Evolutionary conservation across 2,329 filamentous ascomycete species (phyloP).

Genomic region (Trichoderma hamatum): DNA sequence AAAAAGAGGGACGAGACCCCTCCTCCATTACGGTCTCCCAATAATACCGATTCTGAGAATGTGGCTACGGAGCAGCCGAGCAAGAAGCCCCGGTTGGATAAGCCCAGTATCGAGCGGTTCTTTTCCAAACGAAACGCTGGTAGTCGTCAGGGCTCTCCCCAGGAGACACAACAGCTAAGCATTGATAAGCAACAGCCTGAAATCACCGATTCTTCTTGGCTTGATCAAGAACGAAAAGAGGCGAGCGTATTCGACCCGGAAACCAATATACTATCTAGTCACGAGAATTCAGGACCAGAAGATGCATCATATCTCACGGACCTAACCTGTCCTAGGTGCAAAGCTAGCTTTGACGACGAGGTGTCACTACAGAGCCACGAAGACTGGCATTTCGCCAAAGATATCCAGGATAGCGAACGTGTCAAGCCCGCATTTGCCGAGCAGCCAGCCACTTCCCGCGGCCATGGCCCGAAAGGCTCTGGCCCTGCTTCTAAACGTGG

Average conservation of each 20-base stretch:
- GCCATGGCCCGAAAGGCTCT: constrained; percentile 36
- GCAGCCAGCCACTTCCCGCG: constrained; percentile 40
- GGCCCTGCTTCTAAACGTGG: constrained; percentile 47
- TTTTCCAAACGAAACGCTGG: constrained; percentile 50
- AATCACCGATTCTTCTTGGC: neutral
- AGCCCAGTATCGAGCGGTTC: constrained; percentile 59
- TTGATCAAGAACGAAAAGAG: neutral
- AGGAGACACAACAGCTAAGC: constrained; percentile 30
- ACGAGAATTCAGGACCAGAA: neutral
- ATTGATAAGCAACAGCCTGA: neutral
- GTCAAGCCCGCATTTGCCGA: constrained; percentile 50
- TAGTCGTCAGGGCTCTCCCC: constrained; percentile 35
- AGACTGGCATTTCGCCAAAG: constrained; percentile 94
- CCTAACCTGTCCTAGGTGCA: constrained; percentile 66
- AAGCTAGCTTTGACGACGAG: constrained; percentile 57
- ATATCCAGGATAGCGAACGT: constrained; percentile 70
- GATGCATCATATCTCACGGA: constrained; percentile 35
- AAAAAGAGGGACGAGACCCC: constrained; percentile 71
- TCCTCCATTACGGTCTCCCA: constrained; percentile 30
- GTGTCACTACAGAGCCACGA: constrained; percentile 73
- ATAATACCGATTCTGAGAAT: constrained; percentile 31
- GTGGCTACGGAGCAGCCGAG: constrained; percentile 28
- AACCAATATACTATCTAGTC: neutral
- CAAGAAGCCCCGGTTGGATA: constrained; percentile 46
- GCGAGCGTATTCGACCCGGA: neutral